Evolutionary conservation across 805 yeast species (phyloP).

Genomic region (Kuraishia capsulata): DNA sequence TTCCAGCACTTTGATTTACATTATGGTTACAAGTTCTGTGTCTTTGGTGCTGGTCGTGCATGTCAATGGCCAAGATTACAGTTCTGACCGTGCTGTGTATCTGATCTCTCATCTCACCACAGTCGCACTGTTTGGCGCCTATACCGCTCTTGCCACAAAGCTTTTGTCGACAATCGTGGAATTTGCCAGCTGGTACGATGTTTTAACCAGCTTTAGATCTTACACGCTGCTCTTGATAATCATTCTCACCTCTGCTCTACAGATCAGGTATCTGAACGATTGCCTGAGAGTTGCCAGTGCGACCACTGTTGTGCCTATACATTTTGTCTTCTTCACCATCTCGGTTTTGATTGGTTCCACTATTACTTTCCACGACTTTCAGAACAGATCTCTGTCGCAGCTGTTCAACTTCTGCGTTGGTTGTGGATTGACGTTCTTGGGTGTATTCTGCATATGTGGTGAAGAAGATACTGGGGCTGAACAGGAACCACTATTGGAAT

Average conservation of each 20-base stretch:
- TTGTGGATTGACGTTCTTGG: constrained; percentile 26
- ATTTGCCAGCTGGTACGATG: constrained; percentile 13
- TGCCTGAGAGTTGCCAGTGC: constrained; percentile 30
- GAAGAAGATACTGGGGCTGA: background rate
- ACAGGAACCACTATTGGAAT: background rate
- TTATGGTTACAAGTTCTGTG: constrained; percentile 11
- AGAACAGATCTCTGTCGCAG: constrained; percentile 14
- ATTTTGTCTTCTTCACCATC: constrained; percentile 36
- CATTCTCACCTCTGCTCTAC: constrained; percentile 28
- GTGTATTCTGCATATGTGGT: constrained; percentile 27
- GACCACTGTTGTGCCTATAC: constrained; percentile 39
- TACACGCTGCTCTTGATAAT: constrained; percentile 22
- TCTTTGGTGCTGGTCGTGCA: constrained; percentile 8
- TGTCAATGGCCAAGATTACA: constrained; percentile 2
- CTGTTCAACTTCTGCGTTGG: constrained; percentile 22
- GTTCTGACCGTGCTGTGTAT: constrained; percentile 7
- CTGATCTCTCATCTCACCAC: constrained; percentile 22
- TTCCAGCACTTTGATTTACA: constrained; percentile 15
- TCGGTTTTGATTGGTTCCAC: constrained; percentile 34
- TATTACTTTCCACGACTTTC: constrained; percentile 30
- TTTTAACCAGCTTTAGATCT: constrained; percentile 18
- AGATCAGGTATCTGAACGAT: constrained; percentile 27
- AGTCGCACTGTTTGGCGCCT: constrained; percentile 37
- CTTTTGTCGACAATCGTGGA: constrained; percentile 24
- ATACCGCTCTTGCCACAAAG: constrained; percentile 37